Percentiles rank a stretch among this genome's conserved stretches.
These are phyloP conservation scores for Aspergillus indologenus DNA, from an alignment of 495 filamentous ascomycete species.

Conservation along the genomic window DNA sequence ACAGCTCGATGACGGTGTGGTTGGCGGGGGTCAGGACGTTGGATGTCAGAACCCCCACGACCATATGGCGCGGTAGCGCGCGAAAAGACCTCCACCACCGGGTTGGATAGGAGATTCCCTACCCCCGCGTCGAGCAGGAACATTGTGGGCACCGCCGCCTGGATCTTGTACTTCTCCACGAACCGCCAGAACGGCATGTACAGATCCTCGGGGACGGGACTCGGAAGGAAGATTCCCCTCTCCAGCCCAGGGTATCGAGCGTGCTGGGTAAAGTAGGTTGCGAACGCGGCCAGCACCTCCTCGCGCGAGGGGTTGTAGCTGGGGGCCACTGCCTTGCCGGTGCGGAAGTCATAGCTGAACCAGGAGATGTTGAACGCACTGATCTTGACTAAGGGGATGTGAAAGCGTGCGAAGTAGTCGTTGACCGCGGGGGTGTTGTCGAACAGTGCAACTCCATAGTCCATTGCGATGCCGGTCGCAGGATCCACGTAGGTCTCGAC, in stretches of 20 bases:
- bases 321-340: too few relatives aligned
- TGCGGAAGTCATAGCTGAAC: too few relatives aligned
- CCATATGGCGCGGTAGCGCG: not conserved
- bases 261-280: too few relatives aligned
- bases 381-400: too few relatives aligned
- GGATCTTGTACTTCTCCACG: constrained; percentile 1
- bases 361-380: too few relatives aligned
- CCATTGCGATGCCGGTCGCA: constrained; percentile 25
- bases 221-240: not conserved
- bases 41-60: not conserved
- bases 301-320: too few relatives aligned
- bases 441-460: constrained; percentile 41
- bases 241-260: too few relatives aligned
- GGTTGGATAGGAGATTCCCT: not conserved
- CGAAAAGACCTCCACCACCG: not conserved
- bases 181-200: not conserved
- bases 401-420: constrained; percentile 32
- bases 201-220: not conserved
- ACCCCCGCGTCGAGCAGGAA: not conserved
- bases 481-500: constrained; percentile 43
- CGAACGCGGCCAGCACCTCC: too few relatives aligned
- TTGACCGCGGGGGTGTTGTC: constrained; percentile 30
- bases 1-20: not conserved
- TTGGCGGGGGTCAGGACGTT: not conserved
- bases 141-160: not conserved